Evolutionary conservation across 805 yeast genomes (phyloP), one percentile per base, ranked within the genome.

Genomic region (Myxozyma nipponensis): DNA sequence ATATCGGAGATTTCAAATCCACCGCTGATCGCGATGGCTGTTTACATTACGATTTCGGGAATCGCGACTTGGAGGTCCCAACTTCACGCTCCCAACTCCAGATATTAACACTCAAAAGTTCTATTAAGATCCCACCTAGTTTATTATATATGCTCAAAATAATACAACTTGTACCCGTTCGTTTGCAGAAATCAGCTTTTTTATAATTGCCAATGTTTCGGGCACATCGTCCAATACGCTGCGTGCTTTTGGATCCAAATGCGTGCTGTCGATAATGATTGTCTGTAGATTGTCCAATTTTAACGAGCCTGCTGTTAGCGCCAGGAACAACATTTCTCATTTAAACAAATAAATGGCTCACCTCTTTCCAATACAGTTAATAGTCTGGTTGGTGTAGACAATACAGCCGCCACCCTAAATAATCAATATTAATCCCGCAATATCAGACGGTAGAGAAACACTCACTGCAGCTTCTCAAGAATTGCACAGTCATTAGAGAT

Each of bases 161-260:
- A 18, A 37, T 21, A 46, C 30, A 35, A 24, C 25, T 19, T 21
- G 17, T 39, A 13, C 26, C 4, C 21, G 6, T 19, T 18, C 22
- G 23, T 18, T 45, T 15, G n/a, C 23, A 42, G 7, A 4, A 18
- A 18, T 6, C 28, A 30, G 34, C 30, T 24, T n/a, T 32, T 50
- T 50, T 15, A 47, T 23, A 30, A 26, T 34, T 26, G 30, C 26
- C 13, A 54, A 30, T 7, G 56, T 54, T 45, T 54, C 58, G 5
- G 49, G 54, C 19, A 51, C 54, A 36, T 52, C 58, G 30, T 54
- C 56, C 6, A 54, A 32, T 21, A 50, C 58, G 24, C 40, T 47
- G 9, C 56, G 37, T 39, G 36, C 39, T 32, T 54, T 54, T 24
- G 50, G 19, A 30, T 54, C 58, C 38, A 54, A 35, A 36, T 28